Percentiles rank a stretch among this genome's conserved stretches.
phyloP scores from a whole-genome alignment of 2,329 filamentous ascomycete species.

The Colletotrichum sp. region DNA sequence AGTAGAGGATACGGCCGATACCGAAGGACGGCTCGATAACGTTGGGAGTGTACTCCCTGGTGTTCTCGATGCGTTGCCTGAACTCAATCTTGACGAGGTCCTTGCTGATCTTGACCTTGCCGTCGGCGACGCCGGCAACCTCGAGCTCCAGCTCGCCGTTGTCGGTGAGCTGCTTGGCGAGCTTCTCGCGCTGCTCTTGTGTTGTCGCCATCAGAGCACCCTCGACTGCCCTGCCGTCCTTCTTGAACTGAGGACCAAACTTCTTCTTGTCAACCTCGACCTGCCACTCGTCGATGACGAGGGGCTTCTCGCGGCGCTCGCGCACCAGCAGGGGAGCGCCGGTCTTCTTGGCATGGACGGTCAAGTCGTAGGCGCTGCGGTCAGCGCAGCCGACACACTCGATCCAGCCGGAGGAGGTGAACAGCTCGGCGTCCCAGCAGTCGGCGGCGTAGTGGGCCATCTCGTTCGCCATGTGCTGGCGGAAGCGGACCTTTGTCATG shows the following conservation, averaged over 20 bases:
- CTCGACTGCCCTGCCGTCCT: constrained; percentile 87
- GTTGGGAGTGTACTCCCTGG: constrained; percentile 91
- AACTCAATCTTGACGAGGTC: constrained; percentile 86
- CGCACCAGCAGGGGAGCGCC: constrained; percentile 85
- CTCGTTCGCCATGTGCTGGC: constrained; percentile 88
- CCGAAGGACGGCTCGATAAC: constrained; percentile 98
- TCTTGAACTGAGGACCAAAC: constrained; percentile 94
- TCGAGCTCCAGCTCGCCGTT: constrained; percentile 79
- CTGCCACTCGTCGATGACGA: constrained; percentile 84
- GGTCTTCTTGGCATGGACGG: constrained; percentile 91
- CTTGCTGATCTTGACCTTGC: constrained; percentile 79
- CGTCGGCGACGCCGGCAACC: constrained; percentile 68
- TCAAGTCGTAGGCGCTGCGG: constrained; percentile 91
- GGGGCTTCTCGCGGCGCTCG: constrained; percentile 78
- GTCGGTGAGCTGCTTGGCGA: constrained; percentile 75
- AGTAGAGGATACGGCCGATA: constrained; percentile 93
- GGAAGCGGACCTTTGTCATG: constrained; percentile 86
- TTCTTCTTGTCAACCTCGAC: constrained; percentile 92
- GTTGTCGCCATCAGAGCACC: constrained; percentile 75
- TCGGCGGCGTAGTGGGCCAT: constrained; percentile 92
- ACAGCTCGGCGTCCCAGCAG: constrained; percentile 96
- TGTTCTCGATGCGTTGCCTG: constrained; percentile 80
- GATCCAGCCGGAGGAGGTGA: constrained; percentile 94
- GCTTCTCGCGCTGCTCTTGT: constrained; percentile 81
- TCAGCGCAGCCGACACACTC: constrained; percentile 98